A percentile compares a stretch with the other conserved stretches of the same genome.
These are phyloP conservation scores for Blastobotrys parvus DNA, from an alignment of 805 yeast species.

Conservation along the genomic window DNA sequence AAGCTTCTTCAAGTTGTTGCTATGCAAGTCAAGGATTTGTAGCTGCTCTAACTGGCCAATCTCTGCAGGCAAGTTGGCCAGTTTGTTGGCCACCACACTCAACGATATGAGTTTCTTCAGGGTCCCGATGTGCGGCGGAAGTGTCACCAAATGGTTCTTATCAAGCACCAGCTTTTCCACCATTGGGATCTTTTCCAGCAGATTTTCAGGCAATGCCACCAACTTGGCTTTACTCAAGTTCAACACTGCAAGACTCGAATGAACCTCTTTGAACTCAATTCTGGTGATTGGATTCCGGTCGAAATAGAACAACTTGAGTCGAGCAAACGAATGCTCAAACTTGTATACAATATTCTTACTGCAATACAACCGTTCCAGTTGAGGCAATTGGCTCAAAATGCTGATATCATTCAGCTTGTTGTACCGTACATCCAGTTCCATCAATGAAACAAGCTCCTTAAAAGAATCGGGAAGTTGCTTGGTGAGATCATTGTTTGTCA, in stretches of 20 bases:
- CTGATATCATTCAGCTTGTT: conserved; percentile 48
- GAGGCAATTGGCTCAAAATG: conserved; percentile 47
- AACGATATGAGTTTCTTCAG: conserved; percentile 54
- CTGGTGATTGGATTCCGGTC: conserved; percentile 81
- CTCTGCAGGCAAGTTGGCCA: conserved; percentile 59
- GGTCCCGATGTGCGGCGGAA: conserved; percentile 61
- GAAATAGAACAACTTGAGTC: conserved; percentile 59
- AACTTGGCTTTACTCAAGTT: conserved; percentile 78
- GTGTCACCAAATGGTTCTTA: conserved; percentile 67
- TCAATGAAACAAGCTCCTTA: conserved; percentile 44
- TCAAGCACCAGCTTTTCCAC: conserved; percentile 70
- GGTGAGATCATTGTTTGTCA: conserved; percentile 62
- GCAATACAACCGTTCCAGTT: conserved; percentile 62
- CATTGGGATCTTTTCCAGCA: conserved; percentile 52
- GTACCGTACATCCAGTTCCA: conserved; percentile 69
- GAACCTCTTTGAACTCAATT: conserved; percentile 43
- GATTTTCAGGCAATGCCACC: conserved; percentile 58
- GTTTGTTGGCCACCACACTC: conserved; percentile 65
- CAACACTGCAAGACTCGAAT: conserved; percentile 57
- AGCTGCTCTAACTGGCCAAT: conserved; percentile 54
- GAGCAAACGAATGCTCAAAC: conserved; percentile 54
- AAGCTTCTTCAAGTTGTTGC: conserved; percentile 66
- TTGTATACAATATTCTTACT: conserved; percentile 69
- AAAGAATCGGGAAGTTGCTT: conserved; percentile 47
- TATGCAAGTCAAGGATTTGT: conserved; percentile 67